Conservation (phyloP, 768 basidiomycete species). For the Amanita exitialis region DNA sequence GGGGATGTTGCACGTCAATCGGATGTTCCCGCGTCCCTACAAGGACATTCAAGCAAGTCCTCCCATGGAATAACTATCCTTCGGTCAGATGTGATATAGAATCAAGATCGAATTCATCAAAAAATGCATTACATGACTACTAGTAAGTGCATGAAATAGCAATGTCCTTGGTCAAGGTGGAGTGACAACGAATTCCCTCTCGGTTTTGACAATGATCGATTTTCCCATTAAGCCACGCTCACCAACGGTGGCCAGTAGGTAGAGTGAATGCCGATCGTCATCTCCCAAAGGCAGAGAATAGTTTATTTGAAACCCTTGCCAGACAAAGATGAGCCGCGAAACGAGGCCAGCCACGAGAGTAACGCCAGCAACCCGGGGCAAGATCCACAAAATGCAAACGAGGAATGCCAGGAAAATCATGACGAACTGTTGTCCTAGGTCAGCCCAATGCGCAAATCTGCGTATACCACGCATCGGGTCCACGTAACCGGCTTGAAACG, state of each 20-base stretch:
- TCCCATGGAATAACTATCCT: no score
- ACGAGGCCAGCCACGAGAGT: conserved; percentile 16
- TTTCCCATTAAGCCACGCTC: not conserved
- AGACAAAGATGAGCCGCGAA: conserved; percentile 21
- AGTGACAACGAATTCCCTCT: not conserved
- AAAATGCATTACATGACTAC: not conserved
- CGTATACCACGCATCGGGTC: conserved; percentile 20
- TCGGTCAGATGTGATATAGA: not conserved
- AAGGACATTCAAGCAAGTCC: no score
- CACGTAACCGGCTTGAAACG: conserved; percentile 17
- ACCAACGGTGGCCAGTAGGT: conserved; percentile 16
- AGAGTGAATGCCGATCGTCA: conserved; percentile 30
- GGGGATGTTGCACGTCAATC: no score
- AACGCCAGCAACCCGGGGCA: conserved; percentile 14
- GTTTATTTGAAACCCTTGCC: conserved; percentile 27
- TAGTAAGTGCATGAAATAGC: no score
- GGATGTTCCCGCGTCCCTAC: no score
- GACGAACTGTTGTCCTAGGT: conserved; percentile 26
- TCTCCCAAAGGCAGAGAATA: conserved; percentile 25
- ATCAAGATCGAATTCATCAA: not conserved
- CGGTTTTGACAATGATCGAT: not conserved
- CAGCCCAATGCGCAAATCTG: conserved; percentile 31
- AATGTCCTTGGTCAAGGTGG: no score
- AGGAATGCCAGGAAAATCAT: conserved; percentile 25
- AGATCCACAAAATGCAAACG: conserved; percentile 17